Conservation (phyloP, 345 rosid species). For the Abelmoschus esculentus region DNA sequence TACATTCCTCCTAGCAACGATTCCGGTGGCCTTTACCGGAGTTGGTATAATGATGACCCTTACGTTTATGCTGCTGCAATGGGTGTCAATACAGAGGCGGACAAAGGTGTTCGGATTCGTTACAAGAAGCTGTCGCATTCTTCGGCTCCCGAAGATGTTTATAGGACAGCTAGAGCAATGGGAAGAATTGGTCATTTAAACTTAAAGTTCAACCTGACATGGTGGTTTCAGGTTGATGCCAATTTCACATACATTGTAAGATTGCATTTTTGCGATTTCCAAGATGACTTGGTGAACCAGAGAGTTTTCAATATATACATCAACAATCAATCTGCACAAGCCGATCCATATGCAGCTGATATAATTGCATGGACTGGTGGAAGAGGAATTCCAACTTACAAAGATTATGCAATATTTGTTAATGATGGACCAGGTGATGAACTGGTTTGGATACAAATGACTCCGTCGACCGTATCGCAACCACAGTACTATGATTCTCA, state of each 20-base stretch:
- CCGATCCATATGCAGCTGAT: conserved; percentile 35
- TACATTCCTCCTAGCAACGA: conserved; percentile 49
- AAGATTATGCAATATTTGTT: conserved; percentile 48
- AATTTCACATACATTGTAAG: conserved; percentile 62
- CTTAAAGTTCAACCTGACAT: conserved; percentile 45
- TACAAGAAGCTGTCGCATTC: conserved; percentile 33
- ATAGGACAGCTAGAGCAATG: conserved; percentile 52
- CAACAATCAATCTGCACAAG: conserved; percentile 55
- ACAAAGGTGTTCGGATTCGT: conserved; percentile 18
- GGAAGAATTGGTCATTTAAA: conserved; percentile 7
- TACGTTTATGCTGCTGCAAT: conserved; percentile 42
- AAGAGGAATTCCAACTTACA: conserved; percentile 39
- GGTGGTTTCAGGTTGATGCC: conserved; percentile 64
- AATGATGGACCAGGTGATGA: conserved; percentile 37
- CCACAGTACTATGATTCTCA: conserved; percentile 44
- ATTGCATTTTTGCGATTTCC: conserved; percentile 70
- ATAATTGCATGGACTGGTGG: conserved; percentile 48
- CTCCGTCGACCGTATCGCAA: conserved; percentile 32
- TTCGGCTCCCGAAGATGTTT: conserved; percentile 53
- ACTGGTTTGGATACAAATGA: conserved; percentile 36
- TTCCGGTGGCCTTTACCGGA: conserved; percentile 43
- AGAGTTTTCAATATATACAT: conserved; percentile 56
- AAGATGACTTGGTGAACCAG: conserved; percentile 38
- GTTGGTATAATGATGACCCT: conserved; percentile 69
- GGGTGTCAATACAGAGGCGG: conserved; percentile 31